Evolutionary conservation across 148 eudicot genomes (phyloP).

Genomic region (Chenopodium suecicum): DNA sequence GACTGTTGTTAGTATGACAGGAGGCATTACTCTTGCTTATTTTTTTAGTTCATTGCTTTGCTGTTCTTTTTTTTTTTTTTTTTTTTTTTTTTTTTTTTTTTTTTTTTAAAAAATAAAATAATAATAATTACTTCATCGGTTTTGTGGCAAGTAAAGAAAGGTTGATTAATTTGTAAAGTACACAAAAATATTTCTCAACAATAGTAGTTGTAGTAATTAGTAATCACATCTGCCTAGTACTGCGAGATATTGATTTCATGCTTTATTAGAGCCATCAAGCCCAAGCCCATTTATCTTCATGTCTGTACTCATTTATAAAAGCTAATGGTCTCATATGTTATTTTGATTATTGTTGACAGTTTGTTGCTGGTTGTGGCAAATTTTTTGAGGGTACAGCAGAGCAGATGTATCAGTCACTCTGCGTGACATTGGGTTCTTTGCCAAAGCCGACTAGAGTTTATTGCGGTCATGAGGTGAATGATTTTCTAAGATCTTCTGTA

Average conservation of each 20-base stretch:
- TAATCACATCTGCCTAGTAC: background rate
- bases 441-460: conserved; percentile 87
- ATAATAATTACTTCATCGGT: background rate
- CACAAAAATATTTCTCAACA: background rate
- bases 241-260: background rate
- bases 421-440: conserved; percentile 77
- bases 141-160: background rate
- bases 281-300: background rate
- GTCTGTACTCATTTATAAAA: background rate
- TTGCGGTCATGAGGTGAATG: conserved; percentile 91
- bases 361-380: conserved; percentile 95
- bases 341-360: conserved; percentile 41
- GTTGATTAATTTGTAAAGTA: background rate
- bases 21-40: background rate
- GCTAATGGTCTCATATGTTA: conserved; percentile 7
- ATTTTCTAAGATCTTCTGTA: background rate
- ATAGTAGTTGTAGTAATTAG: background rate
- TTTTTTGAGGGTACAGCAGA: conserved; percentile 97
- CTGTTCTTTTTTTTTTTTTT: background rate
- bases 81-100: background rate
- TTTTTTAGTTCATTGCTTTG: conserved; percentile 4
- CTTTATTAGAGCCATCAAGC: background rate
- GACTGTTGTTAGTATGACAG: conserved; percentile 35
- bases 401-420: conserved; percentile 90
- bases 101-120: no score